Evolutionary conservation across 306 rosid genomes (phyloP), one percentile per base, ranked within the genome.

Genomic region (Gastrolobium bilobum): DNA sequence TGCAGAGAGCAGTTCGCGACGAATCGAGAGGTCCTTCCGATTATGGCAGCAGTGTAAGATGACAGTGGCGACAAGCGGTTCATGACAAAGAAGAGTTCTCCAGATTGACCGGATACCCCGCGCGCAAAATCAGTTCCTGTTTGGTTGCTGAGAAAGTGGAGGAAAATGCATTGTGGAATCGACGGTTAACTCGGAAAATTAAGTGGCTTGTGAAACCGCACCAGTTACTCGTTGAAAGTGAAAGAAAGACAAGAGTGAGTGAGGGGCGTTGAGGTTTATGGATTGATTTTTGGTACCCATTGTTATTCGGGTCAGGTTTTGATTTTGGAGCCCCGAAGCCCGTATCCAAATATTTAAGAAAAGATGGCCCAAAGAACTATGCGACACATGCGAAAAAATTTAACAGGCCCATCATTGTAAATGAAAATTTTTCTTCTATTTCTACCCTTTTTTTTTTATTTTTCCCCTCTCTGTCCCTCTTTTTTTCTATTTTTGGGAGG

Each of bases 31-130:
- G 88, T 82, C 43, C 82, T 85, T 42, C 83, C 71, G 72, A 90
- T 15, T 11, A 82, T 48, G 64, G 87, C 86, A 13, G 91, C 80
- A 13, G 93, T 76, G 58, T 71, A 79, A 0, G 90, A 86, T 63
- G 96, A 85, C 10, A 90, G 66, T 5, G 83, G 88, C 14, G 87
- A 86, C 71, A 87, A 79, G 84, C 88, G 76, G 87, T 71, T 91
- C 98, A 91, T 91, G 79, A 86, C 85, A 78, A n/a, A 31, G 77
- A 26, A 39, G 51, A 30, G 34, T 37, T 69, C 33, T 54, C 58
- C 53, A 14, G 73, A 54, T 65, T 54, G 73, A 30, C 30, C 14
- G 6, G 68, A 77, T 72, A 77, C 34, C 34, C 79, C 15, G 68
- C 13, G 57, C 40, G 5, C 10, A 0, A 37, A 81, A 14, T 54